Evolutionary conservation across 2,329 filamentous ascomycete species (phyloP), one percentile per base, ranked within the genome.

Genomic region (Fusarium haematococcum): DNA sequence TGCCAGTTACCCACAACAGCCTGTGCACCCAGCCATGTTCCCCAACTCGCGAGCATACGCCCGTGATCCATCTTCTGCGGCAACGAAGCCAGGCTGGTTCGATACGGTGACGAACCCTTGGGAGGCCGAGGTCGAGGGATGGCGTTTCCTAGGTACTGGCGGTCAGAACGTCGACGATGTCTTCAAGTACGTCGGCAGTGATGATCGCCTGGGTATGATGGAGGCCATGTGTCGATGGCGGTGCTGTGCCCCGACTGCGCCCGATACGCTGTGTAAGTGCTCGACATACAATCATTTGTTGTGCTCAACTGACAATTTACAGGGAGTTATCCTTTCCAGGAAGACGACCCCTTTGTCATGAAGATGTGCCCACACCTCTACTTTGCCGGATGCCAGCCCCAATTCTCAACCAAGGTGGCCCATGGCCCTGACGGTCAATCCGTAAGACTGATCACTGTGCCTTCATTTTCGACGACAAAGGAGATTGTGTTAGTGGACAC

Each of bases 321-420:
- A 95, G 94, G 94, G 94, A 95, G 94, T 80, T 99, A 98, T 80
- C 97, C 97, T 0, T 99, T 98, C 83, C 95, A 98, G 83, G 94
- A 97, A 20, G 90, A 95, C 59, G 97, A 99, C 80, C 95, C 94
- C 1, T 97, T 98, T 79, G 93, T 98, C 50, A 88, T 99, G 78
- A 90, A 92, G 73, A 86, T 91, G 20, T 97, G 94, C 72, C 97
- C 97, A 3, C 96, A 99, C 79, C 86, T 99, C 35, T 98, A 95
- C 84, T 94, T 99, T 81, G 93, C 94, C 1, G 95, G 95, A 18
- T 95, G 93, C 77, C 95, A 98, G 82, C 92, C 94, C 4, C 87
- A 87, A 62, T 97, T 97, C 81, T 91, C 90, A 61, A 95, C 93
- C 4, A 90, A 88, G 33, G 82, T 92, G 2, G 92, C 97, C 39